phyloP scores from a whole-genome alignment of 83 land plant genomes.

The Diphasiastrum complanatum region DNA sequence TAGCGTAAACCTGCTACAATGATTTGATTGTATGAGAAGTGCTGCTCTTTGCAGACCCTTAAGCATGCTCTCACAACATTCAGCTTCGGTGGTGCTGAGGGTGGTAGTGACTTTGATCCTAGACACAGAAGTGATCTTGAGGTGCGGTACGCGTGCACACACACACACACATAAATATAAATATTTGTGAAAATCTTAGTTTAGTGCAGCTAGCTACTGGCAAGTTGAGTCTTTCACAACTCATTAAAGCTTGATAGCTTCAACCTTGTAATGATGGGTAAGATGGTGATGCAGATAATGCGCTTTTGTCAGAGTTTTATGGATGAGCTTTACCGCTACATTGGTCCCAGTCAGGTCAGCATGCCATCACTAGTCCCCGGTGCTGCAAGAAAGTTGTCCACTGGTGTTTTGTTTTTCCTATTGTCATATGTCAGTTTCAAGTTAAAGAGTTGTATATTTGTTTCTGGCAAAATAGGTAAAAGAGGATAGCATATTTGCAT shows the following conservation, averaged over 20 bases:
- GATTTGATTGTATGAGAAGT: too few species aligned
- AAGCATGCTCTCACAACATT: slow-evolving; percentile 90
- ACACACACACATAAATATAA: not conserved
- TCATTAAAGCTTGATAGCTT: not conserved
- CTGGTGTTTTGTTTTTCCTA: not conserved
- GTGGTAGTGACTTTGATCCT: slow-evolving; percentile 99
- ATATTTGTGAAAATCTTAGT: not conserved
- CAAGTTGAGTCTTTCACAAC: not conserved
- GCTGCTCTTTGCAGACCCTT: slow-evolving; percentile 50
- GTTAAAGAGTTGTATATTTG: not conserved
- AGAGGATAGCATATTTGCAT: too few species aligned
- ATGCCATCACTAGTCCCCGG: slow-evolving; percentile 13
- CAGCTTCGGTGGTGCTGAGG: slow-evolving; percentile 93
- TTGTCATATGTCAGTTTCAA: not conserved
- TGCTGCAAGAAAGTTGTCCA: not conserved
- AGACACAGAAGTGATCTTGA: slow-evolving; percentile 96
- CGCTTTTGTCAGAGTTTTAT: slow-evolving; percentile 98
- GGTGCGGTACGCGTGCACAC: slow-evolving; percentile 30
- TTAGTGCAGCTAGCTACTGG: not conserved
- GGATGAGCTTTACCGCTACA: slow-evolving; percentile 83
- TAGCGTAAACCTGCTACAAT: too few species aligned
- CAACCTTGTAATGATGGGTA: not conserved
- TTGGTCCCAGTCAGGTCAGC: slow-evolving; percentile 89
- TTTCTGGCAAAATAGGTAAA: not conserved
- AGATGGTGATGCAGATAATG: slow-evolving; percentile 59